Percentiles rank a stretch among this genome's conserved stretches.
Conservation (phyloP, 148 eudicot species). For the Pharnaceum exiguum region DNA sequence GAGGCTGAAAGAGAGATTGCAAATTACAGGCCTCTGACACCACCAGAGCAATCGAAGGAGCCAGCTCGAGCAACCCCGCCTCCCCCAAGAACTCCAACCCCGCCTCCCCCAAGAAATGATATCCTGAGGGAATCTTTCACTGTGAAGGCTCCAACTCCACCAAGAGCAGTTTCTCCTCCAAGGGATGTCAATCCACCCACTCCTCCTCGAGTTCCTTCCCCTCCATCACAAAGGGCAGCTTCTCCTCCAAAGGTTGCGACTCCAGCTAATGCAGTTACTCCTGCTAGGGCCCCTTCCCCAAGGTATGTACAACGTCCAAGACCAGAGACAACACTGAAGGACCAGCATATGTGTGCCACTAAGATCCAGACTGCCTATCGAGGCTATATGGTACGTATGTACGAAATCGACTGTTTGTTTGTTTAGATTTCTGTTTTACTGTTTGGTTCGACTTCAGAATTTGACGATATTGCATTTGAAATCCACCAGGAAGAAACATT, state of each 20-base stretch:
- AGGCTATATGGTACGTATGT: conserved; percentile 71
- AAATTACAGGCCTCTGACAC: conserved; percentile 39
- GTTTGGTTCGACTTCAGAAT: background rate
- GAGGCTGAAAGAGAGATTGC: conserved; percentile 53
- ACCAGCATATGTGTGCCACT: conserved; percentile 62
- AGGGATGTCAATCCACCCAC: conserved; percentile 10
- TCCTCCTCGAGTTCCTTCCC: conserved; percentile 12
- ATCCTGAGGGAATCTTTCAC: conserved; percentile 18
- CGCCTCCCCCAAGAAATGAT: conserved; percentile 31
- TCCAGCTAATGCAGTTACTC: conserved; percentile 20
- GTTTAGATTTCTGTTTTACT: background rate
- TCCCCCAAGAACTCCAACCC: conserved; percentile 33
- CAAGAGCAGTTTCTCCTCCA: conserved; percentile 27
- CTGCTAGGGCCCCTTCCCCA: conserved; percentile 35
- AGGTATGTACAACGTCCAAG: conserved; percentile 34
- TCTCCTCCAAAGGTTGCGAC: conserved; percentile 23
- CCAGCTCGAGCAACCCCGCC: conserved; percentile 34
- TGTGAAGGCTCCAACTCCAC: conserved; percentile 22
- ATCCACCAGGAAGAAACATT: no score
- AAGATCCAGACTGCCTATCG: conserved; percentile 83
- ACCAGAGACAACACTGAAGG: conserved; percentile 57
- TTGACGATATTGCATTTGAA: background rate
- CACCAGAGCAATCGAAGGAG: conserved; percentile 38
- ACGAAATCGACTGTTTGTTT: background rate
- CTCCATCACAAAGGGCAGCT: conserved; percentile 25